Percentiles rank a stretch among this genome's conserved stretches.
phyloP scores from a whole-genome alignment of 2,329 filamentous ascomycete species.

The Aspergillus sp. region DNA sequence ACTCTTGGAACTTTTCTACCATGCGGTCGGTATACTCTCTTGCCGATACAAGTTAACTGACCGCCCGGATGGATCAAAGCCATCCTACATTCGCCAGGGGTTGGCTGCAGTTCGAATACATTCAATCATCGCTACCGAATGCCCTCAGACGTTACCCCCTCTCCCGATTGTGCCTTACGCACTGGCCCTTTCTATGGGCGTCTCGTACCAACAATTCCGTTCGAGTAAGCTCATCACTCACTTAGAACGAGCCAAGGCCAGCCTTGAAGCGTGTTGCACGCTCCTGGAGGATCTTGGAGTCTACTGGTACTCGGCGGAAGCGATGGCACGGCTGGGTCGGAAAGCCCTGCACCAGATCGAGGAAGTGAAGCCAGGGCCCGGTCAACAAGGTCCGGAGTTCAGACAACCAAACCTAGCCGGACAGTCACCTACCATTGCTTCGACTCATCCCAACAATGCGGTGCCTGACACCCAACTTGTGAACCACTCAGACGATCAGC shows the following conservation, averaged over 20 bases:
- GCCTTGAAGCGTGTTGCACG: slow-evolving; percentile 34
- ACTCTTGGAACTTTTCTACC: slow-evolving; percentile 56
- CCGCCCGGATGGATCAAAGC: slow-evolving; percentile 43
- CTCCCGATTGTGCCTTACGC: slow-evolving; percentile 57
- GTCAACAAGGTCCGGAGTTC: slow-evolving; percentile 15
- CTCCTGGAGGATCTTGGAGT: slow-evolving; percentile 33
- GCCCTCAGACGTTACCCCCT: slow-evolving; percentile 46
- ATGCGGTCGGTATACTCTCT: slow-evolving; percentile 56
- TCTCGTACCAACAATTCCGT: slow-evolving; percentile 57
- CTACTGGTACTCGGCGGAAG: slow-evolving; percentile 41
- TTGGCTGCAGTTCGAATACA: slow-evolving; percentile 56
- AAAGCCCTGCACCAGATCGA: slow-evolving; percentile 35
- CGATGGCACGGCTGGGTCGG: slow-evolving; percentile 39
- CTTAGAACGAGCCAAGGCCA: slow-evolving; percentile 32
- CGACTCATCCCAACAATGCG: background rate
- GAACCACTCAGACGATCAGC: background rate
- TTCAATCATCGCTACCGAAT: slow-evolving; percentile 48
- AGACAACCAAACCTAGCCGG: background rate
- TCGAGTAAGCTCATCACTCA: slow-evolving; percentile 47
- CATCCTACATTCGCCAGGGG: slow-evolving; percentile 54
- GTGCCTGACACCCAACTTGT: background rate
- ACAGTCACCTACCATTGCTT: background rate
- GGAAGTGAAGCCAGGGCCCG: slow-evolving; percentile 7
- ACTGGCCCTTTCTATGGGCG: slow-evolving; percentile 53
- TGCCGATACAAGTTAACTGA: slow-evolving; percentile 45